These are phyloP conservation scores for Phytophthora rubi DNA, from an alignment of 352 stramenopile species.

Conservation along the genomic window DNA sequence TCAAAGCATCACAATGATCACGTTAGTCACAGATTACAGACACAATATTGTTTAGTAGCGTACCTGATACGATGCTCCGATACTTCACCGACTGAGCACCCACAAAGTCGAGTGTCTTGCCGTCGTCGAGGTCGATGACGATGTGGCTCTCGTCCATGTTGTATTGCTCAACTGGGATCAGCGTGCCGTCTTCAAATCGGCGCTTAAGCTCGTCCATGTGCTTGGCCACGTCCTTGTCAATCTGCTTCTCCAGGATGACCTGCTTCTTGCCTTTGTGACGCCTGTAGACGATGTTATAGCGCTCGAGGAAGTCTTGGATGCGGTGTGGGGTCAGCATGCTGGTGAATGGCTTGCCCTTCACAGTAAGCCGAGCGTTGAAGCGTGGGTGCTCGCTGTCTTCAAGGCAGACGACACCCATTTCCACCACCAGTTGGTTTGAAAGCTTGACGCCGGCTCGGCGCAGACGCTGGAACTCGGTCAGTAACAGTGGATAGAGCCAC, in stretches of 20 bases:
- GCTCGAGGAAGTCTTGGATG: constrained; percentile 25
- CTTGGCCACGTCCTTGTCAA: not conserved
- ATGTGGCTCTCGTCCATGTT: constrained; percentile 32
- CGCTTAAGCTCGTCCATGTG: constrained; percentile 8
- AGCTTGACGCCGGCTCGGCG: constrained; percentile 5
- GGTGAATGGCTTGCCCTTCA: constrained; percentile 4
- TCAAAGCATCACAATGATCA: too few relatives aligned
- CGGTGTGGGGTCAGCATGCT: not conserved
- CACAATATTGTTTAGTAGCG: not conserved
- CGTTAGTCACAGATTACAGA: too few relatives aligned
- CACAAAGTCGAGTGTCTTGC: too few relatives aligned
- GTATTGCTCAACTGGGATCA: constrained; percentile 14
- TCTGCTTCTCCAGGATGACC: constrained; percentile 18
- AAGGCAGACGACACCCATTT: constrained; percentile 10
- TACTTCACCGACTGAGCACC: too few relatives aligned
- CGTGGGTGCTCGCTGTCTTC: constrained; percentile 12
- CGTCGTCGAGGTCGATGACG: constrained; percentile 31
- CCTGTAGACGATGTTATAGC: constrained; percentile 24
- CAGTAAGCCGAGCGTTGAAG: constrained; percentile 6
- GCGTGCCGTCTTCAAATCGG: constrained; percentile 7
- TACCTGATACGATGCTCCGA: too few relatives aligned
- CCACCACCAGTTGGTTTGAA: constrained; percentile 5
- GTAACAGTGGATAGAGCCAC: too few relatives aligned
- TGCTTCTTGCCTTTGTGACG: not conserved
- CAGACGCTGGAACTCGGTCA: too few relatives aligned